phyloP scores from a whole-genome alignment of 495 filamentous ascomycete genomes.

The Delitschia confertaspora region DNA sequence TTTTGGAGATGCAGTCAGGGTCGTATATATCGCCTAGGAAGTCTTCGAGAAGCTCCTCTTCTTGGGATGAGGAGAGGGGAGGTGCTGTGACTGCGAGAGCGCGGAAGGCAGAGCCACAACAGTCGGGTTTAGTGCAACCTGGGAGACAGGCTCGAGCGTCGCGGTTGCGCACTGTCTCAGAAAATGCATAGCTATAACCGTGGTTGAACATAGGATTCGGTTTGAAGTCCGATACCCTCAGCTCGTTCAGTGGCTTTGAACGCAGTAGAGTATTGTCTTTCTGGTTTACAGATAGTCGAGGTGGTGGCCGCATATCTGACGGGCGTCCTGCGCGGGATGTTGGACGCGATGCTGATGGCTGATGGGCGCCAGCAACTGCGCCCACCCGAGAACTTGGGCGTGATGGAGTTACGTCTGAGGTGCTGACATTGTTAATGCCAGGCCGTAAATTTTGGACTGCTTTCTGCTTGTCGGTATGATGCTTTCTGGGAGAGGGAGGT shows the following conservation, averaged over 20 bases:
- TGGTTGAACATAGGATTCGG: constrained; percentile 68
- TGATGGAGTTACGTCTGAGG: no score
- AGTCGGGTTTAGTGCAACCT: constrained; percentile 68
- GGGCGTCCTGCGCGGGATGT: neutral
- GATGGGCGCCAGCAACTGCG: no score
- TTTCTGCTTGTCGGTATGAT: no score
- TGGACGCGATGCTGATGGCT: constrained; percentile 3
- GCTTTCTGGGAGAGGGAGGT: no score
- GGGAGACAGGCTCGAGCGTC: constrained; percentile 64
- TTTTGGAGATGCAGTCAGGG: constrained; percentile 13
- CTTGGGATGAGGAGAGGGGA: constrained; percentile 29
- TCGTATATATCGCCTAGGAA: constrained; percentile 52
- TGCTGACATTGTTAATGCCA: no score
- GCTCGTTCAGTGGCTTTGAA: constrained; percentile 14
- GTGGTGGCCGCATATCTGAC: neutral
- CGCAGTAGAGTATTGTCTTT: constrained; percentile 20
- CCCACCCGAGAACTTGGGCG: no score
- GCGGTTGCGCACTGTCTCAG: constrained; percentile 63
- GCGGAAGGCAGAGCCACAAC: constrained; percentile 69
- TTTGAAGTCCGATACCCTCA: constrained; percentile 59
- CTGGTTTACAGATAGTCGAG: neutral
- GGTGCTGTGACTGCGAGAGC: constrained; percentile 41
- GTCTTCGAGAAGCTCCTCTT: constrained; percentile 45
- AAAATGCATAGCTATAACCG: constrained; percentile 64
- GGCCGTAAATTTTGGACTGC: no score